Evolutionary conservation across 768 basidiomycete species (phyloP), one percentile per base, ranked within the genome.

Genomic region (Lactifluus rugatus): DNA sequence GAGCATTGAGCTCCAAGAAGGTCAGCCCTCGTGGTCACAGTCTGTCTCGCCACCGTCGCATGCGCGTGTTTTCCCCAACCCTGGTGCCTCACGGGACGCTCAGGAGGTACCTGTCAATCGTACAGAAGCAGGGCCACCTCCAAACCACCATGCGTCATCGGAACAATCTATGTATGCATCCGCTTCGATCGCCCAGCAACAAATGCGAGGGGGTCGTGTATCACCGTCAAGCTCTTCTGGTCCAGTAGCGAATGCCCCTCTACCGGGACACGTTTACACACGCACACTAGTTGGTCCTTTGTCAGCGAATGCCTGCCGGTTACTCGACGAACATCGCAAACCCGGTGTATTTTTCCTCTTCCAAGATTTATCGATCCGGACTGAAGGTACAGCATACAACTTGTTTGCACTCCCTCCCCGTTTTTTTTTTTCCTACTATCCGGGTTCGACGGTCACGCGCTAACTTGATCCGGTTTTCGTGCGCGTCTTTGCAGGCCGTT

Each of bases 331-430:
- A 67, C 83, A 93, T 70, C 85, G 87, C 60, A 83, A 85, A 61
- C 78, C 81, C 51, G 94, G 93, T 7, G 86, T 96, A 62, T 97
- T 92, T 72, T 97, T 96, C 75, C 83, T 96, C 61, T 92, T 94
- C 73, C 92, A 93, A 69, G 94, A 96, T 73, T 73, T 97, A 52
- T 93, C 90, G 47, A 88, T 97, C 48, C 81, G 94, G 57, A 94
- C 90, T 19, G 94, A 97, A 80, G 90, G 89, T 86, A 71, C 67
- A 67, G 46, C 59, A 28, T 46, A 42, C 46, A 9, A n/a, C 42
- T 10, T 44, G 7, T 44, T 23, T 44, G 31, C 57, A 54, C 51
- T 26, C 10, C 25, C 17, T 34, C 21, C 31, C 31, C 32, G 23
- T 11, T 52, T 48, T 53, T n/a, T n/a, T n/a, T n/a, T n/a, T n/a